A percentile compares a stretch with the other conserved stretches of the same genome.
Conservation (phyloP, 1,284 basidiomycete genomes). For the Cerrena zonata region DNA sequence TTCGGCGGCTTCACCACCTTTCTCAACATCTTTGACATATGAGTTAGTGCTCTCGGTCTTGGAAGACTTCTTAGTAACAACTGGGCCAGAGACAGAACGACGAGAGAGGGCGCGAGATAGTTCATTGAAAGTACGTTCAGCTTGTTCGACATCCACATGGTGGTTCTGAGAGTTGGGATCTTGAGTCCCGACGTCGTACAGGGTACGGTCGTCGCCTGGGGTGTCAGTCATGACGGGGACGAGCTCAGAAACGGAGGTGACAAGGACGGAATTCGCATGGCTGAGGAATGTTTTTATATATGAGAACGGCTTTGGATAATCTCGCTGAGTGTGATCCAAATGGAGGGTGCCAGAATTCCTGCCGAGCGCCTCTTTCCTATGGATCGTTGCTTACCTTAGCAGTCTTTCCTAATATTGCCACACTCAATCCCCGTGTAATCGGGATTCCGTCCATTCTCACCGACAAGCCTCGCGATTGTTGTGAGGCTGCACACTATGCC, state of each 20-base stretch:
- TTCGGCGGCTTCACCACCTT: conserved; percentile 29
- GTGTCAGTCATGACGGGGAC: conserved; percentile 22
- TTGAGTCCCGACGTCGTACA: conserved; percentile 18
- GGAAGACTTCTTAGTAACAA: conserved; percentile 7
- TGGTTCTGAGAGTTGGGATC: conserved; percentile 28
- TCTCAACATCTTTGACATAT: conserved; percentile 40
- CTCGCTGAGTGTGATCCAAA: no score
- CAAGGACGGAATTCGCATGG: neutral
- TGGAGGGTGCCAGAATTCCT: no score
- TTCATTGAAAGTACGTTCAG: conserved; percentile 49
- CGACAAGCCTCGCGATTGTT: no score
- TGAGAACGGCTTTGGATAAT: neutral
- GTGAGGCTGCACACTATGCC: no score
- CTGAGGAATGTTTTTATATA: neutral
- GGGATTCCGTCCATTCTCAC: no score
- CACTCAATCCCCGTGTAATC: no score
- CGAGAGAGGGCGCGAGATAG: conserved; percentile 38
- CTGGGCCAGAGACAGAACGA: conserved; percentile 11
- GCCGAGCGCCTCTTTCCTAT: no score
- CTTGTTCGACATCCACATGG: conserved; percentile 40
- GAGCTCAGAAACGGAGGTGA: neutral
- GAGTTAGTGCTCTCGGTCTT: conserved; percentile 20
- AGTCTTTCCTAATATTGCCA: no score
- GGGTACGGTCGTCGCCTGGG: conserved; percentile 27
- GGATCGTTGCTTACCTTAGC: no score